Percentiles rank a stretch among this genome's conserved stretches.
Conservation (phyloP, 1,284 basidiomycete genomes). For the Salmacisia buchloeana region DNA sequence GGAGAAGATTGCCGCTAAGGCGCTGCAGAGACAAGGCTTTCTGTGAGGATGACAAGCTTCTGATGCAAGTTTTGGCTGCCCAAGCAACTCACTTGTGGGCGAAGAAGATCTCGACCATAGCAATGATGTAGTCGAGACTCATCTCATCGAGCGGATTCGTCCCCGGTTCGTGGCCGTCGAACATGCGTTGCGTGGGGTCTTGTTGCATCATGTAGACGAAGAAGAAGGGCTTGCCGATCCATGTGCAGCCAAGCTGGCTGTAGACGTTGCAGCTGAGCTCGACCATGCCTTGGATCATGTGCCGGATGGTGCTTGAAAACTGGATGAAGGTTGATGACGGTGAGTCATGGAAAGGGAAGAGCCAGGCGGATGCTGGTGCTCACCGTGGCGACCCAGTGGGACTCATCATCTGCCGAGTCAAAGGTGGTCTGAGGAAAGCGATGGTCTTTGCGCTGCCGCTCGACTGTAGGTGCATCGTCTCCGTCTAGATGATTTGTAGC, state of each 20-base stretch:
- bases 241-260: slow-evolving; percentile 1
- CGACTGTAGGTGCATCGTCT: neutral
- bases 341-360: neutral
- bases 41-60: neutral
- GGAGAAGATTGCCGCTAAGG: neutral
- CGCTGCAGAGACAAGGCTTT: neutral
- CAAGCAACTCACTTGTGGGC: neutral
- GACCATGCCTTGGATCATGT: slow-evolving; percentile 4
- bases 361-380: neutral
- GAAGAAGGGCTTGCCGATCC: slow-evolving; percentile 7
- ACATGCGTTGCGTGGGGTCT: slow-evolving; percentile 2
- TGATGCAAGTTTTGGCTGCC: too few species aligned
- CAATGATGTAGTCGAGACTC: neutral
- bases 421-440: neutral
- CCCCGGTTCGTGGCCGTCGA: neutral
- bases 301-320: neutral
- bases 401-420: neutral
- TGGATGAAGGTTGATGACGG: neutral
- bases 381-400: slow-evolving; percentile 1
- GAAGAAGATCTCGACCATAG: slow-evolving; percentile 4
- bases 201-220: slow-evolving; percentile 3
- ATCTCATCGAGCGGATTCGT: slow-evolving; percentile 1
- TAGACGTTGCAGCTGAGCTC: slow-evolving; percentile 5
- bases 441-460: neutral
- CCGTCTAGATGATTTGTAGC: too few species aligned